These are phyloP conservation scores for Hanseniaspora taiwanica DNA, from an alignment of 805 yeast species.

Conservation along the genomic window DNA sequence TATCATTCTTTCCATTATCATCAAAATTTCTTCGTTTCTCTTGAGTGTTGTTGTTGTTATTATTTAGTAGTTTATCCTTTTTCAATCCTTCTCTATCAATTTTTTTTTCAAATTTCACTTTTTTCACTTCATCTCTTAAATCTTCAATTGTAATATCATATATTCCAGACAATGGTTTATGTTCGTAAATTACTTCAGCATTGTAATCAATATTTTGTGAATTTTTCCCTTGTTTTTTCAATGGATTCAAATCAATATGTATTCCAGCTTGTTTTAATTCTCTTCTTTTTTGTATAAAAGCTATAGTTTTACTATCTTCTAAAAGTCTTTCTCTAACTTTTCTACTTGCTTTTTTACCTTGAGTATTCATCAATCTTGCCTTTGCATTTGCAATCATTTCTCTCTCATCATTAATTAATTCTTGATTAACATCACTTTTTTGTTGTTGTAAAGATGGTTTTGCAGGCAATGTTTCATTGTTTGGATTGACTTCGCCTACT, in stretches of 20 bases:
- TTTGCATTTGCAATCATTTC: conserved; percentile 94
- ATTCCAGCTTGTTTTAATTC: conserved; percentile 75
- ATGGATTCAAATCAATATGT: conserved; percentile 33
- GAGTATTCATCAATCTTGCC: conserved; percentile 82
- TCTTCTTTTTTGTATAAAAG: conserved; percentile 65
- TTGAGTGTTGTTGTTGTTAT: conserved; percentile 5
- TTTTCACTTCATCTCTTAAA: conserved; percentile 25
- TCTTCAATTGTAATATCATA: conserved; percentile 58
- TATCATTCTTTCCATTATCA: background rate
- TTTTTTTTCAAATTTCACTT: conserved; percentile 29
- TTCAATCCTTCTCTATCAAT: conserved; percentile 35
- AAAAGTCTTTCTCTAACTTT: conserved; percentile 76
- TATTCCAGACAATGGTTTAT: conserved; percentile 49
- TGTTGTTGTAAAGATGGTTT: conserved; percentile 39
- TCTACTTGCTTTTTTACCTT: conserved; percentile 88
- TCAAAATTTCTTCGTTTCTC: conserved; percentile 3
- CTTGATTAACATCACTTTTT: conserved; percentile 73
- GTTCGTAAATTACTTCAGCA: conserved; percentile 72
- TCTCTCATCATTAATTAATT: conserved; percentile 73
- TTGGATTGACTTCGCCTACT: conserved; percentile 7
- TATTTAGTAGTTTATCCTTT: conserved; percentile 21
- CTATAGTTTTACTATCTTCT: conserved; percentile 63
- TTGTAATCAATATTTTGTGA: conserved; percentile 66
- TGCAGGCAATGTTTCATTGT: conserved; percentile 21
- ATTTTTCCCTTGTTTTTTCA: conserved; percentile 34